phyloP scores from a whole-genome alignment of 2,329 filamentous ascomycete species.

The Cryphonectria radicalis region DNA sequence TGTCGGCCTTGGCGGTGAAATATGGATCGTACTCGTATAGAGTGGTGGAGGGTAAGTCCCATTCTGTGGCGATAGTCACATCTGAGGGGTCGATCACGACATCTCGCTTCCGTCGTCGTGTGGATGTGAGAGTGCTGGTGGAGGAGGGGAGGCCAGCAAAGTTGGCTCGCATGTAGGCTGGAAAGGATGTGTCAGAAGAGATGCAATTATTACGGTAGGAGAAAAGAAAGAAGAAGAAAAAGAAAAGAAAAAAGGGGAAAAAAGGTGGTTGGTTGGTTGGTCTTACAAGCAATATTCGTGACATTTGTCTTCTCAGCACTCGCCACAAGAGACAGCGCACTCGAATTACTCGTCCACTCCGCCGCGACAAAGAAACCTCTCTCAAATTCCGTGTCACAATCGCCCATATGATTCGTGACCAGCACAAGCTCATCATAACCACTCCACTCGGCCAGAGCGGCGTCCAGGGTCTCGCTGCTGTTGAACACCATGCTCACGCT shows the following conservation, averaged over 20 bases:
- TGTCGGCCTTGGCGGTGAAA: conserved; percentile 42
- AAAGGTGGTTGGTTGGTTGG: background rate
- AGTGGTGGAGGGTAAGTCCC: conserved; percentile 17
- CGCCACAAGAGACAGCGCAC: conserved; percentile 14
- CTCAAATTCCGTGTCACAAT: conserved; percentile 24
- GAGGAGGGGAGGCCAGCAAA: conserved; percentile 20
- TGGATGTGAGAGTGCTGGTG: conserved; percentile 7
- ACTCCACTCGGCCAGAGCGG: conserved; percentile 21
- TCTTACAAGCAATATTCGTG: conserved; percentile 11
- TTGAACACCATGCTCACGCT: conserved; percentile 20
- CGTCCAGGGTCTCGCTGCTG: conserved; percentile 11
- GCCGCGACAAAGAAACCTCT: conserved; percentile 24
- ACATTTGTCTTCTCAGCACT: conserved; percentile 16
- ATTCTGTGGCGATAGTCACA: conserved; percentile 13
- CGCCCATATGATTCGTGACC: conserved; percentile 24
- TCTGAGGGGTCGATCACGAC: conserved; percentile 15
- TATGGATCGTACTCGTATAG: conserved; percentile 32
- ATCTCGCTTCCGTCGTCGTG: conserved; percentile 5
- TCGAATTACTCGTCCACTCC: background rate
- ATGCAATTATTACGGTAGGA: no score
- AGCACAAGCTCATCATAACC: conserved; percentile 17
- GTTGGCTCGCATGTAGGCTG: conserved; percentile 24
- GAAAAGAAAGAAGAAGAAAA: no score
- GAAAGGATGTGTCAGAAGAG: background rate
- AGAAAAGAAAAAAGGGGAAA: no score